Percentiles rank a stretch among this genome's conserved stretches.
These are phyloP conservation scores for Paecilomyces sp. DNA, from an alignment of 2,329 filamentous ascomycete genomes.

Conservation along the genomic window DNA sequence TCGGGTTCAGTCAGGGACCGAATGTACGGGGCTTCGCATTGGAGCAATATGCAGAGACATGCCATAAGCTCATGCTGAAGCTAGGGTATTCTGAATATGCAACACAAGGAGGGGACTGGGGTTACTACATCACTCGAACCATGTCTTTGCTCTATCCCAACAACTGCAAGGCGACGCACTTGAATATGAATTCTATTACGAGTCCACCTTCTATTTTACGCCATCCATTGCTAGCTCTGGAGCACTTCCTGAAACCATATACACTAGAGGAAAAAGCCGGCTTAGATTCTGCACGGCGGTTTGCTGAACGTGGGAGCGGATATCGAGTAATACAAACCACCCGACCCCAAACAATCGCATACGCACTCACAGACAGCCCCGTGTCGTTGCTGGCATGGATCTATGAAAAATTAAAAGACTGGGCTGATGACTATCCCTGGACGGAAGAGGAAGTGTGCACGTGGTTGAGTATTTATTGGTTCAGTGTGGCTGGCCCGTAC, in stretches of 20 bases:
- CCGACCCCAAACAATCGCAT: slow-evolving; percentile 66
- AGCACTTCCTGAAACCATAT: slow-evolving; percentile 20
- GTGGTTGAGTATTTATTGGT: slow-evolving; percentile 68
- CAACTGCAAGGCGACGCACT: slow-evolving; percentile 52
- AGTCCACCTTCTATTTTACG: slow-evolving; percentile 45
- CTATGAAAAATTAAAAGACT: slow-evolving; percentile 72
- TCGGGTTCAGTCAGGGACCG: slow-evolving; percentile 46
- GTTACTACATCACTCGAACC: slow-evolving; percentile 54
- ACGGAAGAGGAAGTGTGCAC: slow-evolving; percentile 68
- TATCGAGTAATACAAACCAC: slow-evolving; percentile 58
- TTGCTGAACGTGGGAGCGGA: slow-evolving; percentile 22
- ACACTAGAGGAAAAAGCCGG: slow-evolving; percentile 17
- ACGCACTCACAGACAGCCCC: slow-evolving; percentile 62
- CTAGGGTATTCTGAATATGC: slow-evolving; percentile 59
- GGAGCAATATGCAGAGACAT: slow-evolving; percentile 55
- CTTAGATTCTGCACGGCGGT: slow-evolving; percentile 15
- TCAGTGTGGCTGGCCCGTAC: slow-evolving; percentile 57
- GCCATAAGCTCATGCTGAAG: slow-evolving; percentile 61
- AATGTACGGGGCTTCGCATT: slow-evolving; percentile 22
- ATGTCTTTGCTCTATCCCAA: slow-evolving; percentile 55
- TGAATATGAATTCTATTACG: slow-evolving; percentile 49
- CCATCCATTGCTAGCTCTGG: slow-evolving; percentile 17
- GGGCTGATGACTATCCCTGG: slow-evolving; percentile 67
- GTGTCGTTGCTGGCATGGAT: slow-evolving; percentile 69
- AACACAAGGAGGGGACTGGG: slow-evolving; percentile 65